Base-by-base conservation (phyloP, 768 basidiomycete genomes). In the Serendipita sp. region DNA sequence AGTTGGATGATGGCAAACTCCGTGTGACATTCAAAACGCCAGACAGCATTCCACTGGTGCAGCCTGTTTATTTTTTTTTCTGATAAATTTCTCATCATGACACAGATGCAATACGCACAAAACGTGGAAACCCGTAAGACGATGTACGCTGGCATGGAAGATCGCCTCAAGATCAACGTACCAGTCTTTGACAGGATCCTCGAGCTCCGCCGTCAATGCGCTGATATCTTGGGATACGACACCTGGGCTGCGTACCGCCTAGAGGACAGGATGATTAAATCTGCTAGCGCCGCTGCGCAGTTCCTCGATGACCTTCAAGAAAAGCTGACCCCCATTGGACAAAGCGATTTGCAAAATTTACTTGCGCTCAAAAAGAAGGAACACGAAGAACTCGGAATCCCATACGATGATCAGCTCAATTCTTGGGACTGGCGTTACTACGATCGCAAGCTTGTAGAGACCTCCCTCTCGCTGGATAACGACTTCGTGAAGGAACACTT, bases 401-500 rank as follows among this genome's bases (percentile, higher is more conserved):
- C 81, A 0, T 85, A 84, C 67, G 86, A 92, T 66, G 82, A 82
- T 66, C 75, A 86, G 70, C 84, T 93, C 71, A 86, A 86, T 70
- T 76, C 89, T 64, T 92, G 89, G 89, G 92, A 92, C 70, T 92
- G 90, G 72, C 80, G 87, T 69, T 86, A 84, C 72, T 87, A 83
- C 66, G 83, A 85, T 71, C 78, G 82, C 67, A 81, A 78, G 70
- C 88, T 76, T 70, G 76, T 86, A 63, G 86, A 92, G 73, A 77
- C 80, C 69, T 78, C 79, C 24, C 77, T 92, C 32, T 77, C 79
- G 41, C 79, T 91, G 38, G 89, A 92, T 67, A 88, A 92, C 68
- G 80, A 81, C 67, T 76, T 85, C 11, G 83, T 93, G 68, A 92
- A 92, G 74, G 86, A 92, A 72, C 90, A 92, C 73, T 92, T 94